These are phyloP conservation scores for Backusella westeae DNA, from an alignment of 192 early-diverging fungal species.

Conservation along the genomic window DNA sequence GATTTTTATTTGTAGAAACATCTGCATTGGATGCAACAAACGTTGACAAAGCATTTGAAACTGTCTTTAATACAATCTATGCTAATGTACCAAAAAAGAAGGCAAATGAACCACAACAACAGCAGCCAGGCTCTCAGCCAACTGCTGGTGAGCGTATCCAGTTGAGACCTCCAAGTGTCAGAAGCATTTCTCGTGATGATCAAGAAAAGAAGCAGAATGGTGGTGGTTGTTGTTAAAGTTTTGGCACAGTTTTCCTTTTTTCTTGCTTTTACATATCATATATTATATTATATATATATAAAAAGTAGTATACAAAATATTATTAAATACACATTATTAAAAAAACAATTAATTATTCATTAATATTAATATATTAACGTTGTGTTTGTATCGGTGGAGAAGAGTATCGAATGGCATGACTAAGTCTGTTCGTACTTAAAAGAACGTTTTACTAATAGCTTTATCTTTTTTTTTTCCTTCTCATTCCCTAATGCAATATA, in stretches of 20 bases:
- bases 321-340: neutral
- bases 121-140: neutral
- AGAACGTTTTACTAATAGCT: neutral
- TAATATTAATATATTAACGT: neutral
- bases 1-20: constrained; percentile 82
- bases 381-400: neutral
- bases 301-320: neutral
- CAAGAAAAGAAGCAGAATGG: constrained; percentile 32
- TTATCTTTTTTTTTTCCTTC: neutral
- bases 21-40: constrained; percentile 74
- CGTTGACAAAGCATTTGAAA: constrained; percentile 73
- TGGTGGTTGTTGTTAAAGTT: constrained; percentile 33
- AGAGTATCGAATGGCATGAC: neutral
- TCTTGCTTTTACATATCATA: neutral
- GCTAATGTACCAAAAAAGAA: constrained; percentile 31
- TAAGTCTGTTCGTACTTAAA: neutral
- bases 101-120: constrained; percentile 7
- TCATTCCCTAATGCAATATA: neutral
- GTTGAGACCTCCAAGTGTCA: constrained; percentile 45
- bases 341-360: neutral
- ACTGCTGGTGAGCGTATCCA: constrained; percentile 22
- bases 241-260: neutral
- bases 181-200: constrained; percentile 39
- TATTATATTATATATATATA: no score
- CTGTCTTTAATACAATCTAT: constrained; percentile 81